Evolutionary conservation across 1,139 yeast genomes (phyloP).

Genomic region (Scheffersomyces titani): DNA sequence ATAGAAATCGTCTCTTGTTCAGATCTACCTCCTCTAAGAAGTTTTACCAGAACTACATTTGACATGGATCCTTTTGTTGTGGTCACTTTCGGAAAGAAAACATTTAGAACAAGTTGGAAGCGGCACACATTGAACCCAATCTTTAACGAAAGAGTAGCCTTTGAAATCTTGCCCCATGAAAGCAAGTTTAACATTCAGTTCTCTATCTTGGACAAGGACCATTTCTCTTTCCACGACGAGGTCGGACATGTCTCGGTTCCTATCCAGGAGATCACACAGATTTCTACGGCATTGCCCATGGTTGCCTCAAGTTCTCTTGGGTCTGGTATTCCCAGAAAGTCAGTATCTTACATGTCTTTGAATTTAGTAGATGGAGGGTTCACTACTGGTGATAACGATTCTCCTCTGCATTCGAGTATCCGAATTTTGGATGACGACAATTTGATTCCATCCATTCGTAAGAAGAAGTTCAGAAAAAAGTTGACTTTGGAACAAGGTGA

Average conservation of each 20-base stretch:
- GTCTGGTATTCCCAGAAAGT: not conserved
- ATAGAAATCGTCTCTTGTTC: slow-evolving; percentile 73
- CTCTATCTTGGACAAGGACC: slow-evolving; percentile 80
- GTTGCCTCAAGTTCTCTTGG: not conserved
- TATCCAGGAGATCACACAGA: slow-evolving; percentile 46
- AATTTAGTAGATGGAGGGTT: slow-evolving; percentile 4
- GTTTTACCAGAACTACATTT: slow-evolving; percentile 67
- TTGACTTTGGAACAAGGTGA: slow-evolving; percentile 33
- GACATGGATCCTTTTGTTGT: slow-evolving; percentile 98
- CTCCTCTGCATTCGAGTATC: slow-evolving; percentile 18
- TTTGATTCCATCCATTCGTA: slow-evolving; percentile 27
- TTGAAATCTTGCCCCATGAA: slow-evolving; percentile 74
- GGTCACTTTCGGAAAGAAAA: slow-evolving; percentile 84
- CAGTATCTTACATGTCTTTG: not conserved
- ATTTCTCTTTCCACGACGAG: slow-evolving; percentile 77
- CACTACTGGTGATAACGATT: slow-evolving; percentile 9
- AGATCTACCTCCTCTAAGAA: slow-evolving; percentile 68
- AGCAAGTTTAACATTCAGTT: slow-evolving; percentile 64
- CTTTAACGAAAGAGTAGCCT: slow-evolving; percentile 77
- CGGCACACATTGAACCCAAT: slow-evolving; percentile 83
- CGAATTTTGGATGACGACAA: slow-evolving; percentile 33
- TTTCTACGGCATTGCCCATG: slow-evolving; percentile 20
- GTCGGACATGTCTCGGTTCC: slow-evolving; percentile 68
- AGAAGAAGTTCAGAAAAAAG: slow-evolving; percentile 31
- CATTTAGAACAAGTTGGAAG: slow-evolving; percentile 83